Conservation (phyloP, 495 filamentous ascomycete species). For the Acidiella bohemica region DNA sequence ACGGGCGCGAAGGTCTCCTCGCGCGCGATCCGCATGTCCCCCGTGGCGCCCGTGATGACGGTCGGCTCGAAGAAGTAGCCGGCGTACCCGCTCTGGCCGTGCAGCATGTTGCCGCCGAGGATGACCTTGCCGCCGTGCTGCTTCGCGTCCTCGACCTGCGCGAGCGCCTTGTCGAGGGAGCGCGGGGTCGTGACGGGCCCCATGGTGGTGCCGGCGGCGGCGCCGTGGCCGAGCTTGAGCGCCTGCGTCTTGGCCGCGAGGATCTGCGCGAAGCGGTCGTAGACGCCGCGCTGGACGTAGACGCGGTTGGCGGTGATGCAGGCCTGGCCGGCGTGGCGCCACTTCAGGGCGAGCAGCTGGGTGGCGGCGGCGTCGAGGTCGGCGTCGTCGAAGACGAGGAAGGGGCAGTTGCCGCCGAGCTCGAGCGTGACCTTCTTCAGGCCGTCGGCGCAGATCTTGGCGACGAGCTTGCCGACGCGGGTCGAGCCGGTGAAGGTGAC, state of each 20-base stretch:
- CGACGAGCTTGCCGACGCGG: constrained; percentile 30
- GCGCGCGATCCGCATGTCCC: constrained; percentile 48
- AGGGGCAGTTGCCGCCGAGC: constrained; percentile 33
- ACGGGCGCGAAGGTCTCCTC: constrained; percentile 65
- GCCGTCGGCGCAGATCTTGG: constrained; percentile 28
- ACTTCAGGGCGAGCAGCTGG: constrained; percentile 27
- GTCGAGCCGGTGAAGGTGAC: constrained; percentile 33
- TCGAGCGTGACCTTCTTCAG: constrained; percentile 33
- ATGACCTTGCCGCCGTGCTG: constrained; percentile 45
- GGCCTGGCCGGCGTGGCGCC: constrained; percentile 32
- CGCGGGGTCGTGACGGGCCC: constrained; percentile 53
- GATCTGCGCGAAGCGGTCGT: constrained; percentile 30
- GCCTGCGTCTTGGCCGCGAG: constrained; percentile 41
- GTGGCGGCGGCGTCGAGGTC: constrained; percentile 27
- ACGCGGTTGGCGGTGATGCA: constrained; percentile 33
- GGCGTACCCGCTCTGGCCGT: constrained; percentile 22
- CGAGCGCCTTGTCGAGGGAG: constrained; percentile 47
- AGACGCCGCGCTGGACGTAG: constrained; percentile 31
- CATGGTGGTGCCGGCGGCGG: constrained; percentile 45
- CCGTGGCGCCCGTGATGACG: constrained; percentile 46
- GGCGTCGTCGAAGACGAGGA: constrained; percentile 33
- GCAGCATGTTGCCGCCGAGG: constrained; percentile 36
- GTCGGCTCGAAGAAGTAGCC: constrained; percentile 68
- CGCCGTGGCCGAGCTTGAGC: constrained; percentile 54
- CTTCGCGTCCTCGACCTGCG: constrained; percentile 51